Evolutionary conservation across 1,284 basidiomycete species (phyloP).

Genomic region (Apiotrichum gamsii): DNA sequence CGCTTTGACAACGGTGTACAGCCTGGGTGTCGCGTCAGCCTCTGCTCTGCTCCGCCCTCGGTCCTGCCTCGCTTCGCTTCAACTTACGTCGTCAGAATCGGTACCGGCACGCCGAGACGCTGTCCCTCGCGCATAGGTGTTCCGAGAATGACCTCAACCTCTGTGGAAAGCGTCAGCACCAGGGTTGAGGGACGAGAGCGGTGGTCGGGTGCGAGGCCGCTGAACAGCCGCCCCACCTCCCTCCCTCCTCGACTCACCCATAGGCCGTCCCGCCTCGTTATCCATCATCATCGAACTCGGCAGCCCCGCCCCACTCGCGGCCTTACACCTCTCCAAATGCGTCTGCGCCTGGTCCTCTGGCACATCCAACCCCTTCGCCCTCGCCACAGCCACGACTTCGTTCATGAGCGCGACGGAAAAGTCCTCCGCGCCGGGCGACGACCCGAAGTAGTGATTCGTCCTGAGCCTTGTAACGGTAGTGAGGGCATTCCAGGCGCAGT

Average conservation of each 20-base stretch:
- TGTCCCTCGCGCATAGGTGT: constrained; percentile 45
- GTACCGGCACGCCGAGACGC: constrained; percentile 44
- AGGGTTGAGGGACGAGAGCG: no score
- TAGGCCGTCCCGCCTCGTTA: constrained; percentile 37
- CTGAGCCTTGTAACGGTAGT: constrained; percentile 40
- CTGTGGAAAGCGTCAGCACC: not conserved
- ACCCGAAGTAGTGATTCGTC: constrained; percentile 41
- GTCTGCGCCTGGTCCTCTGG: constrained; percentile 39
- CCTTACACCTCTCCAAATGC: constrained; percentile 41
- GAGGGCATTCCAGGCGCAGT: constrained; percentile 43
- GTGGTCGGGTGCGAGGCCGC: no score
- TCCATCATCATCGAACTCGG: constrained; percentile 47
- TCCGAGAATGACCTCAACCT: constrained; percentile 41
- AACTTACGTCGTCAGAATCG: constrained; percentile 42
- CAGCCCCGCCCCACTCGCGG: constrained; percentile 33
- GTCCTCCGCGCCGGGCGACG: constrained; percentile 32
- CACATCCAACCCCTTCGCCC: constrained; percentile 44
- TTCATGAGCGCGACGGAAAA: constrained; percentile 40
- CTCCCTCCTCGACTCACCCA: no score
- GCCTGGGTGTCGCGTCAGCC: constrained; percentile 16
- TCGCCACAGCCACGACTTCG: constrained; percentile 45
- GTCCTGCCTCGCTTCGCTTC: not conserved
- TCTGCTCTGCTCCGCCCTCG: not conserved
- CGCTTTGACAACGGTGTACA: constrained; percentile 43
- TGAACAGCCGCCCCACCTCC: no score